Conservation (phyloP, 139 green algal genomes). For the Astrephomene gubernaculifera region DNA sequence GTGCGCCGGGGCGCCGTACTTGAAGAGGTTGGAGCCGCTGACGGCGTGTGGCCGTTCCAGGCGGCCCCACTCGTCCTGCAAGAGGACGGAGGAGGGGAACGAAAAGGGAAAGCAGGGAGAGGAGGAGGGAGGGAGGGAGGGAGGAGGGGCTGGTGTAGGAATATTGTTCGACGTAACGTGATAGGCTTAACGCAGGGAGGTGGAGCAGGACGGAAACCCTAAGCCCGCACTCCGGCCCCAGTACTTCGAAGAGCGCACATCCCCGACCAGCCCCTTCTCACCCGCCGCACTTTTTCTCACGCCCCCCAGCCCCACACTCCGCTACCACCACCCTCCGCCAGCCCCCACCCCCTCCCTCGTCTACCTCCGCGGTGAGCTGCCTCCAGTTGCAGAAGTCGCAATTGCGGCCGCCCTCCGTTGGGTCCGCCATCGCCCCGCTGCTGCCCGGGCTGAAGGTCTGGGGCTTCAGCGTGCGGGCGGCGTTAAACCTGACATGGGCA, state of each 20-base stretch:
- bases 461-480: conserved; percentile 74
- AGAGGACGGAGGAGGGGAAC: too few relatives aligned
- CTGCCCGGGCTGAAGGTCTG: conserved; percentile 71
- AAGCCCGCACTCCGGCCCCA: too few relatives aligned
- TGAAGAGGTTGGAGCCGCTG: conserved; percentile 89
- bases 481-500: conserved; percentile 71
- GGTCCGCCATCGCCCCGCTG: conserved; percentile 46
- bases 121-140: too few relatives aligned
- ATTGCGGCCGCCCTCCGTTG: conserved; percentile 46
- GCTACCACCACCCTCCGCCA: conserved; percentile 18
- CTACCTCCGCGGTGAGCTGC: conserved; percentile 71
- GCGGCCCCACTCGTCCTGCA: conserved; percentile 60
- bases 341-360: too few relatives aligned
- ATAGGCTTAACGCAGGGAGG: too few relatives aligned
- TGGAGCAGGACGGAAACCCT: too few relatives aligned
- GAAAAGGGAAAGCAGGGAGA: too few relatives aligned
- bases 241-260: too few relatives aligned
- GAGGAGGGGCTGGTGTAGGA: too few relatives aligned
- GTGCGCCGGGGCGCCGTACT: conserved; percentile 69
- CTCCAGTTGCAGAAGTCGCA: conserved; percentile 87
- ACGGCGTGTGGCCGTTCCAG: conserved; percentile 73
- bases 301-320: background rate
- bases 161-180: too few relatives aligned
- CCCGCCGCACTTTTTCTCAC: background rate
- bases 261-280: too few relatives aligned